These are phyloP conservation scores for Colletotrichum lupini DNA, from an alignment of 2,329 filamentous ascomycete genomes.

Conservation along the genomic window DNA sequence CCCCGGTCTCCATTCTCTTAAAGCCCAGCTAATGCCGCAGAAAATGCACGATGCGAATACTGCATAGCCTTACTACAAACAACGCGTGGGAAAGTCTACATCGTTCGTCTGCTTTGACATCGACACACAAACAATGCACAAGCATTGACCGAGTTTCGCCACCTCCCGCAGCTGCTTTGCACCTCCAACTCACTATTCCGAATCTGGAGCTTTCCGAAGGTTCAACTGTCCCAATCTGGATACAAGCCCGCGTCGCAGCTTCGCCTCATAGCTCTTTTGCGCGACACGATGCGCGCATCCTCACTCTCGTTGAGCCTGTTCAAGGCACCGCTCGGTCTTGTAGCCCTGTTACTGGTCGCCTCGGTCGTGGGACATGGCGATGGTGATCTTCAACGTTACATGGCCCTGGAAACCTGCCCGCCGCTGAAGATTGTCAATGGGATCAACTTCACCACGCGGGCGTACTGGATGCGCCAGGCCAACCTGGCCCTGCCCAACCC, in stretches of 20 bases:
- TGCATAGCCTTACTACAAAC: neutral
- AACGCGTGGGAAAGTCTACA: neutral
- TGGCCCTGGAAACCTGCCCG: neutral
- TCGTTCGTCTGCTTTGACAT: neutral
- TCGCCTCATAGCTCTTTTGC: neutral
- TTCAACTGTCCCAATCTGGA: neutral
- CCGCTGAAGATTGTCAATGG: constrained; percentile 5
- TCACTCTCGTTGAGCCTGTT: neutral
- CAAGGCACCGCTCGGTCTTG: constrained; percentile 10
- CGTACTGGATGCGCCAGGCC: constrained; percentile 64
- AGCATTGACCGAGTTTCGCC: constrained; percentile 21
- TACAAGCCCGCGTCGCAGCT: constrained; percentile 2
- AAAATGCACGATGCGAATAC: neutral
- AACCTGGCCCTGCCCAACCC: constrained; percentile 58
- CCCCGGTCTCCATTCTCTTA: neutral
- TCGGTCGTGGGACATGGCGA: neutral
- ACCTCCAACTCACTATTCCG: neutral
- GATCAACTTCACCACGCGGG: constrained; percentile 52
- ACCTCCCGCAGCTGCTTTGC: neutral
- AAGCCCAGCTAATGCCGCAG: neutral
- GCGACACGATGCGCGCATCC: constrained; percentile 23
- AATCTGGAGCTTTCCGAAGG: constrained; percentile 14
- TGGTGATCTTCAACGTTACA: neutral
- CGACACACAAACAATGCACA: neutral
- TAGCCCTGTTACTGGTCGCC: constrained; percentile 4